phyloP scores from a whole-genome alignment of 305 asterid genomes.

The Nicotiana rustica region DNA sequence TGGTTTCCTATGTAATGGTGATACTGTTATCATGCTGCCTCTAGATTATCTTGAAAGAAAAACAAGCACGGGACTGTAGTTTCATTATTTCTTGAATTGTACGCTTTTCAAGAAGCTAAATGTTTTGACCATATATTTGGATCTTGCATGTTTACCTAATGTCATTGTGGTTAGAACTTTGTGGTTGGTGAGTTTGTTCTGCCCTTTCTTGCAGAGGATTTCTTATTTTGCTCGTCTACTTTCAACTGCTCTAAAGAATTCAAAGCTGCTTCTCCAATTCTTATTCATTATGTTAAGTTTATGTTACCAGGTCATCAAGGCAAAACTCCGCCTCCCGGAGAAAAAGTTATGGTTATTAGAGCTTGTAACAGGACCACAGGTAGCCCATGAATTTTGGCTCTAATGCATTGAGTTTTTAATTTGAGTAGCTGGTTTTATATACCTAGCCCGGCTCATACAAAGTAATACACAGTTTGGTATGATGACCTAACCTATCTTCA shows the following conservation, averaged over 20 bases:
- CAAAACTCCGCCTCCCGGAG: constrained; percentile 76
- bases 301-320: constrained; percentile 67
- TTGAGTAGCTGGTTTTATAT: not conserved
- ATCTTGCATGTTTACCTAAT: not conserved
- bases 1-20: constrained; percentile 5
- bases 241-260: constrained; percentile 1
- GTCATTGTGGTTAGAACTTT: not conserved
- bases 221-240: constrained; percentile 9
- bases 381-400: constrained; percentile 49
- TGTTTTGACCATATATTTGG: not conserved
- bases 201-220: constrained; percentile 10
- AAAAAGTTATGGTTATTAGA: constrained; percentile 79
- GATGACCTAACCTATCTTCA: constrained; percentile 55
- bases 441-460: not conserved
- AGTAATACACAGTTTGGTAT: constrained; percentile 33
- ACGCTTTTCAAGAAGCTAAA: not conserved
- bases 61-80: not conserved
- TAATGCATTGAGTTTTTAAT: constrained; percentile 27
- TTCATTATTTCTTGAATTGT: not conserved
- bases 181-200: not conserved
- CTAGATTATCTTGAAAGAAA: constrained; percentile 23
- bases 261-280: not conserved
- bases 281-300: constrained; percentile 53
- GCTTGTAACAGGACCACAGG: constrained; percentile 56
- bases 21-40: constrained; percentile 16